Evolutionary conservation across 192 early-diverging fungal species (phyloP).

Genomic region (Podila clonocystis): DNA sequence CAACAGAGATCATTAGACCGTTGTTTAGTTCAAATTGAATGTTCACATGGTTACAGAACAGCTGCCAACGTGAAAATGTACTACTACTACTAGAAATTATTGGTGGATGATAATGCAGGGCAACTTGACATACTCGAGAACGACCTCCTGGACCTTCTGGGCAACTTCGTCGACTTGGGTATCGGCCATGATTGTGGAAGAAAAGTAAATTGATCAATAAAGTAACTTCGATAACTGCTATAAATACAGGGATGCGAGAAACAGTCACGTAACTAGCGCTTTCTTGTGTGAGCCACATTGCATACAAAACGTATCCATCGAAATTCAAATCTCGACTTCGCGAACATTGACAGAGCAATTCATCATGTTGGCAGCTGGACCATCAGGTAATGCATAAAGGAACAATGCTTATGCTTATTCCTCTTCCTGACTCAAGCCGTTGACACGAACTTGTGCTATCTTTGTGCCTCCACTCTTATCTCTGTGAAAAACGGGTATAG

Average conservation of each 20-base stretch:
- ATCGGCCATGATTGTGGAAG: constrained; percentile 27
- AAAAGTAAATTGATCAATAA: not conserved
- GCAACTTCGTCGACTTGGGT: constrained; percentile 44
- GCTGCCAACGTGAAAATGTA: too few relatives aligned
- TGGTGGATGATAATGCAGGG: not conserved
- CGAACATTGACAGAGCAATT: too few relatives aligned
- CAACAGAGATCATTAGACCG: not conserved
- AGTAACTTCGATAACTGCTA: not conserved
- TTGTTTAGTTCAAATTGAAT: not conserved
- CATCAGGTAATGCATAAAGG: constrained; percentile 21
- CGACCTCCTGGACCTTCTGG: constrained; percentile 45
- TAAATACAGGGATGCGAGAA: not conserved
- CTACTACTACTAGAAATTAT: too few relatives aligned
- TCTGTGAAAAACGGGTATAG: constrained; percentile 20
- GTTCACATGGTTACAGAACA: not conserved
- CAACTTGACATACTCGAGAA: constrained; percentile 35
- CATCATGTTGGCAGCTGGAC: constrained; percentile 40
- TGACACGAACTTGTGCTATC: not conserved
- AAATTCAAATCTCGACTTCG: not conserved
- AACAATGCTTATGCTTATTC: too few relatives aligned
- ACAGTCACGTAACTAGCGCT: too few relatives aligned
- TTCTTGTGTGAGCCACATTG: not conserved
- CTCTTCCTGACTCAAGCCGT: too few relatives aligned
- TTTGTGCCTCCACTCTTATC: not conserved
- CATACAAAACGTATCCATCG: not conserved